These are phyloP conservation scores for Gloeopeniophorella convolvens DNA, from an alignment of 768 basidiomycete genomes.

Conservation along the genomic window DNA sequence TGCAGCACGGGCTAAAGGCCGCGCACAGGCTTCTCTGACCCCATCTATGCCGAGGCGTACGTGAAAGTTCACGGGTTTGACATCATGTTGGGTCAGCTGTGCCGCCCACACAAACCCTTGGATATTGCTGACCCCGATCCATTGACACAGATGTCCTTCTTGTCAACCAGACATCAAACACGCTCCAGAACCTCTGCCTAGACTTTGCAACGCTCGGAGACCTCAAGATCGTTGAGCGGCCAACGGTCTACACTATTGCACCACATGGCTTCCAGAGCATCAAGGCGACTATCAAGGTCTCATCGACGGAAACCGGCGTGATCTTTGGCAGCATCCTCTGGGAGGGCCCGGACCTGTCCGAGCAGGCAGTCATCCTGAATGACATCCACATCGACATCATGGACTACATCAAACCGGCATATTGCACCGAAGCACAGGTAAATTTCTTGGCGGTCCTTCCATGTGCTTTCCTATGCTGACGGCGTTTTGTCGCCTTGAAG, in stretches of 20 bases:
- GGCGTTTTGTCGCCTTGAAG: constrained; percentile 32
- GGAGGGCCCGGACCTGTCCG: constrained; percentile 83
- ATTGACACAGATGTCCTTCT: constrained; percentile 74
- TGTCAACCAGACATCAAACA: constrained; percentile 93
- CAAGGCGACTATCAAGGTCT: constrained; percentile 98
- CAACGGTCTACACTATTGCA: constrained; percentile 85
- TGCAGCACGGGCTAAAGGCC: constrained; percentile 1
- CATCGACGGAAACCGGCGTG: constrained; percentile 96
- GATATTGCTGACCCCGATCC: not conserved
- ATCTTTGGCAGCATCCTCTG: constrained; percentile 98
- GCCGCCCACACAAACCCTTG: not conserved
- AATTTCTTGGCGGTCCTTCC: constrained; percentile 14
- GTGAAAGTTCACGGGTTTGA: constrained; percentile 98
- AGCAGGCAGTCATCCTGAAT: constrained; percentile 89
- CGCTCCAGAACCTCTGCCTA: constrained; percentile 91
- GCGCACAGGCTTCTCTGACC: constrained; percentile 84
- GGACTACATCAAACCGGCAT: constrained; percentile 96
- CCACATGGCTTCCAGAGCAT: constrained; percentile 98
- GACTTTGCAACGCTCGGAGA: constrained; percentile 98
- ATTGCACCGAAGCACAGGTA: constrained; percentile 92
- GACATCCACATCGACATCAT: constrained; percentile 99
- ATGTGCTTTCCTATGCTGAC: not conserved
- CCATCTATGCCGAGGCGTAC: constrained; percentile 96
- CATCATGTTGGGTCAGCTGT: constrained; percentile 70
- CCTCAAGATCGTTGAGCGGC: constrained; percentile 94